phyloP scores from a whole-genome alignment of 2,329 filamentous ascomycete genomes.

The Tolypocladium pustulatum region DNA sequence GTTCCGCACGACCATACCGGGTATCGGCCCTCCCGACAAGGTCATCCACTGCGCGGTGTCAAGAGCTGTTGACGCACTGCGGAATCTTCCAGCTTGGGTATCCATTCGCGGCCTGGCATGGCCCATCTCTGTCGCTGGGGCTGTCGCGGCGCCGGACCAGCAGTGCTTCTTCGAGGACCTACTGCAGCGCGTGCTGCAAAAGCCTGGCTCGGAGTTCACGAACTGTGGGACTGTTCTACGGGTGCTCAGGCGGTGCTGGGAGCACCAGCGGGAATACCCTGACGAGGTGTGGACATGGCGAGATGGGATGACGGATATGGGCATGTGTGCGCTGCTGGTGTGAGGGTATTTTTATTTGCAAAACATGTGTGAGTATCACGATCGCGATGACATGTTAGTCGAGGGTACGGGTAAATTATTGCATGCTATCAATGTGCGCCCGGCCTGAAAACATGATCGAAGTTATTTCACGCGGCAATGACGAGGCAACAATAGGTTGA shows the following conservation, averaged over 20 bases:
- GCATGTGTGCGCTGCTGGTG: constrained; percentile 10
- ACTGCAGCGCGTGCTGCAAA: constrained; percentile 1
- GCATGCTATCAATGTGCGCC: neutral
- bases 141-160: constrained; percentile 4
- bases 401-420: no score
- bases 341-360: neutral
- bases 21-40: neutral
- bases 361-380: no score
- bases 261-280: neutral
- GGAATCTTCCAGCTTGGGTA: constrained; percentile 2
- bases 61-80: constrained; percentile 4
- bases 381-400: no score
- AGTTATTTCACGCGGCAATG: neutral
- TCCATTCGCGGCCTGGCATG: constrained; percentile 8
- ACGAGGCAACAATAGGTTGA: neutral
- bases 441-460: neutral
- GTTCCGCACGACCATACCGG: constrained; percentile 2
- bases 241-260: constrained; percentile 8
- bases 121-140: constrained; percentile 9
- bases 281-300: constrained; percentile 7
- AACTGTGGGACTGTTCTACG: constrained; percentile 9
- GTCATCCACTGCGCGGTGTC: constrained; percentile 1
- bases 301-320: constrained; percentile 8
- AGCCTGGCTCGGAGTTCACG: constrained; percentile 5
- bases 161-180: constrained; percentile 8